Conservation (phyloP, 1,139 yeast species). For the Blastobotrys apis region DNA sequence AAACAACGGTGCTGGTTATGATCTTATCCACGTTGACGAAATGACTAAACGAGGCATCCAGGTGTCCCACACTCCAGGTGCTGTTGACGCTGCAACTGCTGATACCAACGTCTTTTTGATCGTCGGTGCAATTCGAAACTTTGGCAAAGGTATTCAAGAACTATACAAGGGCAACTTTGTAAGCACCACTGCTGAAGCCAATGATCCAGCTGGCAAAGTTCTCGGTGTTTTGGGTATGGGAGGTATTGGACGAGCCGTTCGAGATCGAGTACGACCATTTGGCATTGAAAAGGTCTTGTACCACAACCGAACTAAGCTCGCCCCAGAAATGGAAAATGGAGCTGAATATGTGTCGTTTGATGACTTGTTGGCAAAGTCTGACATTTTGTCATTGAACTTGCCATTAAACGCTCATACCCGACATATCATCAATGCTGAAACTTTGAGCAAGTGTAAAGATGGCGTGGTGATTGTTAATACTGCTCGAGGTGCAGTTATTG, state of each 20-base stretch:
- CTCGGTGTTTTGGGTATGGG: constrained; percentile 80
- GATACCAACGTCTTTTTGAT: constrained; percentile 61
- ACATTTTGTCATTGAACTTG: constrained; percentile 57
- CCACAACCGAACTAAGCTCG: constrained; percentile 56
- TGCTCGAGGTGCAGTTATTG: constrained; percentile 68
- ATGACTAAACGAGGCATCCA: constrained; percentile 50
- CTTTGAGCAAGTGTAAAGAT: constrained; percentile 57
- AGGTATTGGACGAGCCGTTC: constrained; percentile 71
- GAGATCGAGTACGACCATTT: constrained; percentile 60
- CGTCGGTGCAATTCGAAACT: constrained; percentile 59
- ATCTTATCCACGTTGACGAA: constrained; percentile 49
- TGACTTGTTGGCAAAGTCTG: constrained; percentile 52
- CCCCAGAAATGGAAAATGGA: constrained; percentile 49
- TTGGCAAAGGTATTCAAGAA: constrained; percentile 38
- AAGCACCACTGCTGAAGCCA: constrained; percentile 33
- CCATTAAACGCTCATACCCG: constrained; percentile 53
- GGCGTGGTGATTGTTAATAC: constrained; percentile 65
- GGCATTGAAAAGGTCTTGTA: constrained; percentile 60
- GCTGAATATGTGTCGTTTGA: constrained; percentile 54
- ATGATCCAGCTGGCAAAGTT: constrained; percentile 58
- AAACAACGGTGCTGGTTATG: constrained; percentile 94
- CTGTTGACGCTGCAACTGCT: constrained; percentile 75
- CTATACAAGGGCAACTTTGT: constrained; percentile 40
- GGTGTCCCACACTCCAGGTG: constrained; percentile 62
- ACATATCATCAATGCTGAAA: constrained; percentile 54